These are phyloP conservation scores for Andalucia godoyi DNA, from an alignment of 78 protist genomes.

Conservation along the genomic window DNA sequence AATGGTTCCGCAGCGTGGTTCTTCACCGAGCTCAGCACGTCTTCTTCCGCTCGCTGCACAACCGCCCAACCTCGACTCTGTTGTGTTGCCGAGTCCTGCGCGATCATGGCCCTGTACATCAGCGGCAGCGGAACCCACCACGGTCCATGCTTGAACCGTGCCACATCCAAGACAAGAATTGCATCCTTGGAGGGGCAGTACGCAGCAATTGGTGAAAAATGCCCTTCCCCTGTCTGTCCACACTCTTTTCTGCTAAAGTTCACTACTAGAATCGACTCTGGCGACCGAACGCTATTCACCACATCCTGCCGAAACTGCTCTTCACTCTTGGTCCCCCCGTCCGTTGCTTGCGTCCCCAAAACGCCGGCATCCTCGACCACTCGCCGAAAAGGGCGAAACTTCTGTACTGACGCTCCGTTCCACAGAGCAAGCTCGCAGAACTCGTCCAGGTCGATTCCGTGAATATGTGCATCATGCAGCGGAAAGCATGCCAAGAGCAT, in stretches of 20 bases:
- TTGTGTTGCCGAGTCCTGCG: too few relatives aligned
- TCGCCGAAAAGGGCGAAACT: too few relatives aligned
- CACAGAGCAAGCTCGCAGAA: background rate
- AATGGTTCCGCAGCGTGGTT: too few relatives aligned
- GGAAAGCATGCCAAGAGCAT: background rate
- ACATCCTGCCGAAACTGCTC: background rate
- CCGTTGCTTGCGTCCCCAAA: background rate
- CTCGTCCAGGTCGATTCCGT: conserved; percentile 19
- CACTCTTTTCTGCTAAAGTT: background rate
- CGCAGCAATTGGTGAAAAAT: conserved; percentile 29
- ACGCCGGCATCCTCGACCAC: background rate
- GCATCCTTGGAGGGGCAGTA: background rate
- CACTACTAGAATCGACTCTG: conserved; percentile 2
- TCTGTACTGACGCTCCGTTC: conserved; percentile 28
- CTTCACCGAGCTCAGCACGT: too few relatives aligned
- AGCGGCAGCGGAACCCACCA: too few relatives aligned
- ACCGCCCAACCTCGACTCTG: too few relatives aligned
- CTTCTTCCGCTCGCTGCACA: too few relatives aligned
- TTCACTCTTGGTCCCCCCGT: background rate
- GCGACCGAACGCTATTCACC: background rate
- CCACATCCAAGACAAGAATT: conserved; percentile 12
- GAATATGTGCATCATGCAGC: background rate
- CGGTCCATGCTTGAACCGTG: conserved; percentile 41
- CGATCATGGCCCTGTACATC: too few relatives aligned
- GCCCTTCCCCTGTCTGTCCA: conserved; percentile 44